Evolutionary conservation across 1,284 basidiomycete genomes (phyloP).

Genomic region (Heliocybe sulcata): DNA sequence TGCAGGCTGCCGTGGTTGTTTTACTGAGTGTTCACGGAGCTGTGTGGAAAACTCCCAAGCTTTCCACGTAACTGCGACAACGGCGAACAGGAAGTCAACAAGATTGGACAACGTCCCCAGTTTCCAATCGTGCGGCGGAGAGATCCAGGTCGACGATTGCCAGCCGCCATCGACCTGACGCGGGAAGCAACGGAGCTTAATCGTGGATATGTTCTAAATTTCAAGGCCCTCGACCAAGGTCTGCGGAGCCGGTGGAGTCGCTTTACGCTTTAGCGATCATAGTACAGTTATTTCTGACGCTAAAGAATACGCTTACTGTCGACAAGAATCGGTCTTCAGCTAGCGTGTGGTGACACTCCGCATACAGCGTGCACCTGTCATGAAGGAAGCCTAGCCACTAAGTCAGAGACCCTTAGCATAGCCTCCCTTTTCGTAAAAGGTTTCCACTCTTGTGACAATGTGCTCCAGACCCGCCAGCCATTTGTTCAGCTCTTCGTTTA

Average conservation of each 20-base stretch:
- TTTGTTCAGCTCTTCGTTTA: slow-evolving; percentile 57
- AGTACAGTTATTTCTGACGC: too few species aligned
- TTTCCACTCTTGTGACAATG: slow-evolving; percentile 37
- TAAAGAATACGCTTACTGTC: too few species aligned
- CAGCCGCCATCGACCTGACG: background rate
- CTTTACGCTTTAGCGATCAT: background rate
- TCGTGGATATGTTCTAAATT: background rate
- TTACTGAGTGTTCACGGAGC: background rate
- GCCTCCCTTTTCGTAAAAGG: slow-evolving; percentile 32
- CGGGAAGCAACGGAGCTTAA: background rate
- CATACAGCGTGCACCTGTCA: background rate
- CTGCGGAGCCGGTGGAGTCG: background rate
- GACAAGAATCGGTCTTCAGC: background rate
- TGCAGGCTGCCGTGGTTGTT: background rate
- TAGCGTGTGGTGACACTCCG: background rate
- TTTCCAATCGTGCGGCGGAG: background rate
- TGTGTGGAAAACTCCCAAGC: background rate
- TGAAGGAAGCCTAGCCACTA: background rate
- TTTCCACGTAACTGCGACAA: background rate
- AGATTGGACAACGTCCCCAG: background rate
- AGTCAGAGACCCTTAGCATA: slow-evolving; percentile 24
- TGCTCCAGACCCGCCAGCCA: slow-evolving; percentile 30
- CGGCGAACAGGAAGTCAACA: background rate
- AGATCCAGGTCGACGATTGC: background rate
- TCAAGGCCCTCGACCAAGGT: background rate